A percentile compares a stretch with the other conserved stretches of the same genome.
phyloP scores from a whole-genome alignment of 106 monocot genomes.

The Xerophyta viscosa region DNA sequence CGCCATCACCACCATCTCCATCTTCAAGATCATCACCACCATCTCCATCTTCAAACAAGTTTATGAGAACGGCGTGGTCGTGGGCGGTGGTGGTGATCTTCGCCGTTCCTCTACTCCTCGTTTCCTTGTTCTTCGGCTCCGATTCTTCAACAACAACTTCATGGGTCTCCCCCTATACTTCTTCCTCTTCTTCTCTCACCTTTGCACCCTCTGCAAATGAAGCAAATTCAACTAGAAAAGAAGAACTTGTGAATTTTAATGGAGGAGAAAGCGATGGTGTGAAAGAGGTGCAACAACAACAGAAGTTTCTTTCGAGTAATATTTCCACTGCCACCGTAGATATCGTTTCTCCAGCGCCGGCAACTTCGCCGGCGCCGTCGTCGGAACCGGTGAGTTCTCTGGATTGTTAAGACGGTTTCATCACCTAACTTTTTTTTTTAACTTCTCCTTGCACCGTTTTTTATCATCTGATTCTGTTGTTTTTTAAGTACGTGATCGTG shows the following conservation, averaged over 20 bases:
- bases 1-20: neutral
- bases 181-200: neutral
- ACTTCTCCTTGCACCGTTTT: neutral
- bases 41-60: no score
- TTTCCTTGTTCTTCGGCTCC: slow-evolving; percentile 1
- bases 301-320: neutral
- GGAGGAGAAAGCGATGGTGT: no score
- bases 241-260: no score
- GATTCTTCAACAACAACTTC: neutral
- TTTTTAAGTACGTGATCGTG: no score
- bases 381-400: slow-evolving; percentile 13
- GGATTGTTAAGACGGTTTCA: no score
- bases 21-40: neutral
- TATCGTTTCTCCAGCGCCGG: neutral
- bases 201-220: neutral
- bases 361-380: neutral
- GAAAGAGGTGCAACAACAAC: no score
- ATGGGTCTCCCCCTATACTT: neutral
- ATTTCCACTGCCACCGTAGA: neutral
- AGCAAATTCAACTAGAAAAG: neutral
- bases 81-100: slow-evolving; percentile 2
- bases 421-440: neutral
- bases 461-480: neutral
- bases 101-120: slow-evolving; percentile 14
- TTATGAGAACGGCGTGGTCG: slow-evolving; percentile 1